phyloP scores from a whole-genome alignment of 116 monocot genomes.

The Papilionanthe hybrid region DNA sequence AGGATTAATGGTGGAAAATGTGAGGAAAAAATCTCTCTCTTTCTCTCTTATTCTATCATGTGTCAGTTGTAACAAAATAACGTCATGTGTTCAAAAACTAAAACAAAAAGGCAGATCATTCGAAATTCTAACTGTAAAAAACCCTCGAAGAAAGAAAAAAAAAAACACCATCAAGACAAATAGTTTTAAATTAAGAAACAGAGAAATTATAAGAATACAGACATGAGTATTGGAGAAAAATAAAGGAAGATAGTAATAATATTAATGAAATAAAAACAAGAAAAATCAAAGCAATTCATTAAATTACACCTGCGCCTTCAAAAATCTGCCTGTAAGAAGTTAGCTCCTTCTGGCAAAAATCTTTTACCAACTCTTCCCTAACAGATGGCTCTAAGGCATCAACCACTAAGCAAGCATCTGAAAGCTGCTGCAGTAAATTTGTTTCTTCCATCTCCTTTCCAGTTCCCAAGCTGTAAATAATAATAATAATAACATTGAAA shows the following conservation, averaged over 20 bases:
- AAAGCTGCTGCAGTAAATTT: constrained; percentile 82
- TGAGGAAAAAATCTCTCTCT: too few relatives aligned
- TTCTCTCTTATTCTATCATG: too few relatives aligned
- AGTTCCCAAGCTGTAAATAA: constrained; percentile 75
- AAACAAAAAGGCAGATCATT: not conserved
- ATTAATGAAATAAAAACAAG: not conserved
- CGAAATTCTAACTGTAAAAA: not conserved
- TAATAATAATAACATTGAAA: not conserved
- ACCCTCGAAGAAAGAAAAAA: not conserved
- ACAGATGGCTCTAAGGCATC: constrained; percentile 98
- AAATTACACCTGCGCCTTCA: constrained; percentile 87
- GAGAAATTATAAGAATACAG: not conserved
- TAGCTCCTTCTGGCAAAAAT: constrained; percentile 92
- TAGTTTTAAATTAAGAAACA: not conserved
- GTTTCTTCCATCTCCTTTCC: constrained; percentile 94
- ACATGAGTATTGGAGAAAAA: not conserved
- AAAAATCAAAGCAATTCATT: not conserved
- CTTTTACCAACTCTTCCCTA: constrained; percentile 90
- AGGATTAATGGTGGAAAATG: too few relatives aligned
- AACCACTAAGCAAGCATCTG: constrained; percentile 98
- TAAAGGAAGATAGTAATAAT: not conserved
- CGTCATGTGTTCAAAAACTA: not conserved
- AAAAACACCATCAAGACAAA: not conserved
- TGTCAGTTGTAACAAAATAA: not conserved
- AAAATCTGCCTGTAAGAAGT: constrained; percentile 96